These are phyloP conservation scores for Cotoneaster glaucophyllus DNA, from an alignment of 306 rosid species.

Conservation along the genomic window DNA sequence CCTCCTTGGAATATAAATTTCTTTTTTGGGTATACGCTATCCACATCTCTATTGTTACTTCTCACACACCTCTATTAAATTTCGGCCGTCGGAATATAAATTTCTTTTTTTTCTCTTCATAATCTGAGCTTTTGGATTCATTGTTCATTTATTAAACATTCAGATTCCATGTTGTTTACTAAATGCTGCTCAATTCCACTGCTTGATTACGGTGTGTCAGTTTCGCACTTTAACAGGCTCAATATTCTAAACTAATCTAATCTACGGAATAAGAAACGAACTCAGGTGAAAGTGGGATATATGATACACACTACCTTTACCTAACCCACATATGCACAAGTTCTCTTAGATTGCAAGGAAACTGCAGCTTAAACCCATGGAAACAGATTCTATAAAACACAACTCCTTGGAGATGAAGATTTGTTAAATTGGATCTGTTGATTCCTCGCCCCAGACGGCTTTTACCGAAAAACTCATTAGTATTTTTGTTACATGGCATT, in stretches of 20 bases:
- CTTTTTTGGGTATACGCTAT: no score
- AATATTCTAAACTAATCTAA: background rate
- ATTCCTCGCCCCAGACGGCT: background rate
- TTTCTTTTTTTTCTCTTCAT: no score
- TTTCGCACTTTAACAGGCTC: background rate
- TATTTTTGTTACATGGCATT: background rate
- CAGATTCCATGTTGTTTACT: background rate
- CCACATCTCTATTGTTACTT: no score
- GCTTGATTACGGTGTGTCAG: background rate
- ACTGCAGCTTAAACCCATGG: background rate
- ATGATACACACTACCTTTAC: background rate
- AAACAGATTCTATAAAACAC: background rate
- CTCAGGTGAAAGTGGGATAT: background rate
- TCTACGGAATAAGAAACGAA: background rate
- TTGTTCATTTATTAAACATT: background rate
- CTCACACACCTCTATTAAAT: no score
- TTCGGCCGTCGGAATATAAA: no score
- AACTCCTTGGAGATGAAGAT: background rate
- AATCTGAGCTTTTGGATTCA: background rate
- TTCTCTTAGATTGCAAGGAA: background rate
- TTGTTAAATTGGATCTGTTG: background rate
- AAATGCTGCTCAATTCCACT: background rate
- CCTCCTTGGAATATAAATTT: background rate
- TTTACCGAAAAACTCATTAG: background rate
- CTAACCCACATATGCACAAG: background rate